Evolutionary conservation across 306 rosid genomes (phyloP).

Genomic region (Castanea mollissima): DNA sequence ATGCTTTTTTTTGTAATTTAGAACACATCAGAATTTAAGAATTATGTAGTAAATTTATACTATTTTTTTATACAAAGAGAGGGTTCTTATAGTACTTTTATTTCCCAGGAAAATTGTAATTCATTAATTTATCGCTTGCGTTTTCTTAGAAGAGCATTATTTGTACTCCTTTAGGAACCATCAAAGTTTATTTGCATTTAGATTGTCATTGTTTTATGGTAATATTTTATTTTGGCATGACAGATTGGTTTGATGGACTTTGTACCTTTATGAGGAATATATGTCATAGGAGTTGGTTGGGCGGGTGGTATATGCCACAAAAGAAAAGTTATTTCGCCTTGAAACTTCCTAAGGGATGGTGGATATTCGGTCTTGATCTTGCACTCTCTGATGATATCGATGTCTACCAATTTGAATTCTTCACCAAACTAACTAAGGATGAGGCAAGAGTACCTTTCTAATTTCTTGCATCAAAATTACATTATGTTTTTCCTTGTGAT

Average conservation of each 20-base stretch:
- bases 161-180: neutral
- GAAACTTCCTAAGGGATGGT: conserved; percentile 89
- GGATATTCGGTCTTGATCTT: conserved; percentile 90
- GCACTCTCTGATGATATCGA: conserved; percentile 92
- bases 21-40: too few species aligned
- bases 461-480: too few species aligned
- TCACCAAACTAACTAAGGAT: conserved; percentile 51
- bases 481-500: too few species aligned
- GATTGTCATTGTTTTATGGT: neutral
- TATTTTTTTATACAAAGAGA: too few species aligned
- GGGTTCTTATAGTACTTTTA: too few species aligned
- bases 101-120: too few species aligned
- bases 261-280: conserved; percentile 86
- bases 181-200: neutral
- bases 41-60: too few species aligned
- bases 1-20: too few species aligned
- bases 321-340: conserved; percentile 90
- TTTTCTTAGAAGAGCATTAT: too few species aligned
- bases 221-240: conserved; percentile 25
- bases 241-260: conserved; percentile 98
- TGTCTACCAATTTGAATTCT: conserved; percentile 91
- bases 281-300: conserved; percentile 91
- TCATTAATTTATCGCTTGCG: too few species aligned
- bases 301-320: conserved; percentile 98
- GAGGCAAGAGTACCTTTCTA: too few species aligned